These are phyloP conservation scores for Clathrospora elynae DNA, from an alignment of 2,329 filamentous ascomycete genomes.

Conservation along the genomic window DNA sequence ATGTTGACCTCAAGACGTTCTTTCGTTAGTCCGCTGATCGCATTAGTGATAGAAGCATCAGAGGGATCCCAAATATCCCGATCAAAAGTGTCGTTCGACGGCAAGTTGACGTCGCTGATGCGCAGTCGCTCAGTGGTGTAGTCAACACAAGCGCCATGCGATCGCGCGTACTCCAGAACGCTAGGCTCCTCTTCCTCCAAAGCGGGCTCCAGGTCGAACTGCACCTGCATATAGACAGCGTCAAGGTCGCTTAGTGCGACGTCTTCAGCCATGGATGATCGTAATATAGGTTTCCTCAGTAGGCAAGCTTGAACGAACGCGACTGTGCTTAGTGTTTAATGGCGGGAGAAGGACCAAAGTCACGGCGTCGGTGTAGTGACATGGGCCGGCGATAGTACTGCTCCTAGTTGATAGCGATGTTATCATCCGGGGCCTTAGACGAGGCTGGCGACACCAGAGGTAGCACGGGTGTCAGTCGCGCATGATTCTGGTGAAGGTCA, in stretches of 20 bases:
- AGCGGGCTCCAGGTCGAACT: slow-evolving; percentile 19
- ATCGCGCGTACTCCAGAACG: slow-evolving; percentile 56
- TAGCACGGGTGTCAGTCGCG: too few species aligned
- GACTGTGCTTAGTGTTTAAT: background rate
- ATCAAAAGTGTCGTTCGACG: slow-evolving; percentile 18
- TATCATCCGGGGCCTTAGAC: too few species aligned
- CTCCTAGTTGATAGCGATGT: too few species aligned
- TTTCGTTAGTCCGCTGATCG: slow-evolving; percentile 23
- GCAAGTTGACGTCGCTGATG: slow-evolving; percentile 12
- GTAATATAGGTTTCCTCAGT: too few species aligned
- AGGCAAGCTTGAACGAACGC: too few species aligned
- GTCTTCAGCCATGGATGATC: too few species aligned
- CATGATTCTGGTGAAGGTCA: background rate
- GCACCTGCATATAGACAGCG: slow-evolving; percentile 22
- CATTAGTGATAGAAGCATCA: slow-evolving; percentile 17
- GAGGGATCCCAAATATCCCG: slow-evolving; percentile 28
- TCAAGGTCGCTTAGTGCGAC: too few species aligned
- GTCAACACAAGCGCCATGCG: slow-evolving; percentile 50
- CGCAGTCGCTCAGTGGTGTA: slow-evolving; percentile 41
- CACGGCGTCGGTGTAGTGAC: background rate
- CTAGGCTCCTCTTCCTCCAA: slow-evolving; percentile 40
- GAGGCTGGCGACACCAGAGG: too few species aligned
- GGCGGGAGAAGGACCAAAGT: too few species aligned
- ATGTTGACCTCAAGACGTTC: slow-evolving; percentile 39
- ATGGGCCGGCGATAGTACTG: too few species aligned